Conservation (phyloP, 2,329 filamentous ascomycete species). For the Zasmidium citrigriseum region DNA sequence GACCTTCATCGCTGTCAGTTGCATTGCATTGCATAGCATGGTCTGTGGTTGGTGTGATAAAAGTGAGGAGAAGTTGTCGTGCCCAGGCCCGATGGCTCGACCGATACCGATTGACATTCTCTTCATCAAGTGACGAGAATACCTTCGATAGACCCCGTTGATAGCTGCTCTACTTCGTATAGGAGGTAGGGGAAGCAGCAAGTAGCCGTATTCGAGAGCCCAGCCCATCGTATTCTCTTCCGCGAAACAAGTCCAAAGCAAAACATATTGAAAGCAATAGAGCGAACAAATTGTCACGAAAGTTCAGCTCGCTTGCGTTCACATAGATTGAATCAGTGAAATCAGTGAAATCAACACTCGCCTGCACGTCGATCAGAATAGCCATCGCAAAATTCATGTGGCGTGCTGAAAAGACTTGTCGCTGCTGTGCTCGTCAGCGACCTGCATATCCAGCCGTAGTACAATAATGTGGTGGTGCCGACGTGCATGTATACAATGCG, state of each 20-base stretch:
- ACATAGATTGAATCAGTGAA: background rate
- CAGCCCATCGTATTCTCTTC: background rate
- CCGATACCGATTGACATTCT: too few species aligned
- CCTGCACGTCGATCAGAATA: too few species aligned
- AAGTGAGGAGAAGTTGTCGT: background rate
- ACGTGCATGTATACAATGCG: background rate
- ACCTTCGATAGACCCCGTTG: background rate
- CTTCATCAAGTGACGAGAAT: background rate
- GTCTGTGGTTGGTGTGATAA: background rate
- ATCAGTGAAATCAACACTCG: too few species aligned
- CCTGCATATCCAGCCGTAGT: background rate
- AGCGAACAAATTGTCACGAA: background rate
- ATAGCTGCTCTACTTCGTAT: background rate
- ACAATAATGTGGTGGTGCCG: background rate
- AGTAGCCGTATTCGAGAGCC: background rate
- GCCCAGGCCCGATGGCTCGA: too few species aligned
- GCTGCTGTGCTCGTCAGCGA: background rate
- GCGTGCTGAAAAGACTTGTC: too few species aligned
- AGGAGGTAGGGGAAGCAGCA: background rate
- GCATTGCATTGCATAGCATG: background rate
- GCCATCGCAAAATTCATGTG: too few species aligned
- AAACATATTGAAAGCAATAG: background rate
- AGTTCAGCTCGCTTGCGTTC: background rate
- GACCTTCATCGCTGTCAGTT: background rate
- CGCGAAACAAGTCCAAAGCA: background rate